Evolutionary conservation across 1,284 basidiomycete species (phyloP).

Genomic region (Meira miltonrushii): DNA sequence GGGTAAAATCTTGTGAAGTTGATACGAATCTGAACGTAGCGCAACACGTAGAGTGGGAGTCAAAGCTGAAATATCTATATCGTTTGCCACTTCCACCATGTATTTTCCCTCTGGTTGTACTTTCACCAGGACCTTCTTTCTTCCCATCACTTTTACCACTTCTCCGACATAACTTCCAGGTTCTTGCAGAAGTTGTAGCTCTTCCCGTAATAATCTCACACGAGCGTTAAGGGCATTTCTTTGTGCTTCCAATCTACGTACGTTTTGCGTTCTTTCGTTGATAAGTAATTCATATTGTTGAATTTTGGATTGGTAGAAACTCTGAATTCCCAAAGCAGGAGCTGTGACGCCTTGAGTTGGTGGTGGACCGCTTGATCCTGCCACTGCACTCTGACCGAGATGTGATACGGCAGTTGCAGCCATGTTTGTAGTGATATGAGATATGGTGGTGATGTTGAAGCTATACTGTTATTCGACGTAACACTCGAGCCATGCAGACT

Average conservation of each 20-base stretch:
- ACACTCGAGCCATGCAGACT: no score
- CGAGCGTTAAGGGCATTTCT: constrained; percentile 91
- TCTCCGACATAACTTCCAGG: constrained; percentile 97
- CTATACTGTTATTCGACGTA: background rate
- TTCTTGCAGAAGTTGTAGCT: constrained; percentile 89
- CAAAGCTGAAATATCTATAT: constrained; percentile 75
- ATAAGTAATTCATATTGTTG: constrained; percentile 85
- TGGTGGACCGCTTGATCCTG: background rate
- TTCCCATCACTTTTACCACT: constrained; percentile 97
- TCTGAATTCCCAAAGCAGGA: constrained; percentile 55
- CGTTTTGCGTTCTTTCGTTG: constrained; percentile 92
- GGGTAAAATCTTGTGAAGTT: constrained; percentile 54
- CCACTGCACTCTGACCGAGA: background rate
- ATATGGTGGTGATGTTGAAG: background rate
- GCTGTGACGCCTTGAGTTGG: constrained; percentile 5
- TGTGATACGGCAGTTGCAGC: constrained; percentile 4
- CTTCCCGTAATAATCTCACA: constrained; percentile 77
- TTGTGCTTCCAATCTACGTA: constrained; percentile 90
- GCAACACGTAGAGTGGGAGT: constrained; percentile 87
- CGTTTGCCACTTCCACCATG: constrained; percentile 87
- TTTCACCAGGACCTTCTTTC: constrained; percentile 97
- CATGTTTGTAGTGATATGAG: background rate
- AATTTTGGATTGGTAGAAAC: constrained; percentile 94
- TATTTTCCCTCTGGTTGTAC: constrained; percentile 99
- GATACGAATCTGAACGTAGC: constrained; percentile 90